Conservation (phyloP, 2,329 filamentous ascomycete genomes). For the Nannizzia gypsea region DNA sequence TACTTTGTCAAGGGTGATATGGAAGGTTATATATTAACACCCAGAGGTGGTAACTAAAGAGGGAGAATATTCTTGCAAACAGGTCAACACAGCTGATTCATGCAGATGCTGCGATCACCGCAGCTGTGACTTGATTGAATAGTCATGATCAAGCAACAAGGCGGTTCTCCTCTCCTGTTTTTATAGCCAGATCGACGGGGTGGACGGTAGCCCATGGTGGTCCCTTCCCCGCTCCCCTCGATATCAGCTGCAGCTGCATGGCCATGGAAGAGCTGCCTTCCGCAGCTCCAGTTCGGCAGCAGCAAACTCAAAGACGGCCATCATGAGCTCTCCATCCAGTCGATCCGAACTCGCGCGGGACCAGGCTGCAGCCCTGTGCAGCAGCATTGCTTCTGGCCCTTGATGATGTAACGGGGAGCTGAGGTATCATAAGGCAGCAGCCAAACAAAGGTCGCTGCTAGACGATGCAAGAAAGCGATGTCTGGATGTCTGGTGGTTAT, state of each 20-base stretch:
- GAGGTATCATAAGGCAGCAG: background rate
- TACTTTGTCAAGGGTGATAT: background rate
- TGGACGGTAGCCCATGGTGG: background rate
- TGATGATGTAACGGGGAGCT: background rate
- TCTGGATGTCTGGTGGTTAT: background rate
- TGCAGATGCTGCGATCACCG: background rate
- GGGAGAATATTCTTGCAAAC: background rate
- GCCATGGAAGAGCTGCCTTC: background rate
- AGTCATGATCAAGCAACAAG: background rate
- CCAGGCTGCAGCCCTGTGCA: background rate
- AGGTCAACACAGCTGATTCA: background rate
- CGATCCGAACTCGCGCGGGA: background rate
- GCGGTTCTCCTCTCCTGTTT: background rate
- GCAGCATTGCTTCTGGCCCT: background rate
- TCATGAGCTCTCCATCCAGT: background rate
- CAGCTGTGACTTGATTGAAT: background rate
- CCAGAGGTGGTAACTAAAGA: background rate
- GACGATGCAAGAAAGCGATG: background rate
- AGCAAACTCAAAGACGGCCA: background rate
- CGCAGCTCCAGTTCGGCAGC: background rate
- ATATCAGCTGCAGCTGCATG: constrained; percentile 1
- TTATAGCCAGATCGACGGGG: background rate
- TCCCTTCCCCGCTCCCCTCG: background rate
- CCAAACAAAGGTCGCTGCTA: background rate
- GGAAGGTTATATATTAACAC: background rate